These are phyloP conservation scores for Marvania coccoides DNA, from an alignment of 139 green algal genomes.

Conservation along the genomic window DNA sequence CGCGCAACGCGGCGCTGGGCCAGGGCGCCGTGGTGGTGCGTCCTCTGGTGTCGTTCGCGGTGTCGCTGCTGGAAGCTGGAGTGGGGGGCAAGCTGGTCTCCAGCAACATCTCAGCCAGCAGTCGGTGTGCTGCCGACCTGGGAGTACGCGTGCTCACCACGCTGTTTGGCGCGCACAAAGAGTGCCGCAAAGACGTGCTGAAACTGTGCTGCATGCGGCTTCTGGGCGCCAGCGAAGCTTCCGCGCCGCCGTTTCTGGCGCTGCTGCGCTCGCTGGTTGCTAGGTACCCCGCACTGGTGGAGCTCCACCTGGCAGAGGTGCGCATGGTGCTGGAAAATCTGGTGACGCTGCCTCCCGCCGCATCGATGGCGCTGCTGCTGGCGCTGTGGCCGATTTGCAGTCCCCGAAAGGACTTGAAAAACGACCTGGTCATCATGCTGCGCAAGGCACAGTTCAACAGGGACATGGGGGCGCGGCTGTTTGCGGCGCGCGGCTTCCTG, in stretches of 20 bases:
- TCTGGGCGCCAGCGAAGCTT: slow-evolving; percentile 1
- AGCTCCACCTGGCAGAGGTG: neutral
- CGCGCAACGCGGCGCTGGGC: neutral
- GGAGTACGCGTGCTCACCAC: slow-evolving; percentile 15
- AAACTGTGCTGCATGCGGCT: slow-evolving; percentile 3
- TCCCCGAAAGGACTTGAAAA: neutral
- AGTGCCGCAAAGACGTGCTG: slow-evolving; percentile 7
- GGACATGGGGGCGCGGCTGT: slow-evolving; percentile 13
- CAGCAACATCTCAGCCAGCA: neutral
- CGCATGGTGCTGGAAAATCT: slow-evolving; percentile 3
- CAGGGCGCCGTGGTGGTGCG: neutral
- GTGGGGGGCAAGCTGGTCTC: neutral
- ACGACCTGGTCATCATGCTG: slow-evolving; percentile 23
- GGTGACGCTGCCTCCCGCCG: slow-evolving; percentile 1
- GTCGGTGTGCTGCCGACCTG: neutral
- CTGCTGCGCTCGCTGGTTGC: slow-evolving; percentile 8
- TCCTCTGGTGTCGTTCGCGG: slow-evolving; percentile 3
- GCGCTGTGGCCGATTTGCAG: slow-evolving; percentile 21
- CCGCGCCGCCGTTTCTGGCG: slow-evolving; percentile 3
- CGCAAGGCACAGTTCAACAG: slow-evolving; percentile 26
- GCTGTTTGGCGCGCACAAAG: slow-evolving; percentile 12
- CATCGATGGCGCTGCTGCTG: slow-evolving; percentile 15
- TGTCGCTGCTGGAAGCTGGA: slow-evolving; percentile 1
- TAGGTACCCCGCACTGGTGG: neutral
- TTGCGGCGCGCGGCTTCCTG: slow-evolving; percentile 28